Evolutionary conservation across 2,329 filamentous ascomycete genomes (phyloP).

Genomic region (Diplodia sapinea): DNA sequence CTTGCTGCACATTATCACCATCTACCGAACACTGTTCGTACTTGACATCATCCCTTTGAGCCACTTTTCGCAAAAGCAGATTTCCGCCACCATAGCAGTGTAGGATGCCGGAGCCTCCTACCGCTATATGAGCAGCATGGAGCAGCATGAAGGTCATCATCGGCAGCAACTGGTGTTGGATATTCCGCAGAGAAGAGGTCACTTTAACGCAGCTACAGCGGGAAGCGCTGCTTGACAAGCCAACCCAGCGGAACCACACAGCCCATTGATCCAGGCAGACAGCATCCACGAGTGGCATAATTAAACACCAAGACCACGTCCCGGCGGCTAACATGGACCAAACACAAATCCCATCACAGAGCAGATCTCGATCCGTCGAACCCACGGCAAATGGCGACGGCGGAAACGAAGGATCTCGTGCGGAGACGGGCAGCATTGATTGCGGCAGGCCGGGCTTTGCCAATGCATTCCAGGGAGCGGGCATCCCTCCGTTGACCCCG

Average conservation of each 20-base stretch:
- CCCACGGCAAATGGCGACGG: neutral
- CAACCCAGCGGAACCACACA: neutral
- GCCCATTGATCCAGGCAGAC: neutral
- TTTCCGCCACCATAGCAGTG: neutral
- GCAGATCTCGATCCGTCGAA: conserved; percentile 2
- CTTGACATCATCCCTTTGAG: neutral
- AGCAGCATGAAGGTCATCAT: neutral
- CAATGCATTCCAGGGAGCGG: conserved; percentile 10
- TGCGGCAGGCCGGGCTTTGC: neutral
- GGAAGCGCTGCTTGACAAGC: neutral
- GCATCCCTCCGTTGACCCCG: neutral
- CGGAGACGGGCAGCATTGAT: neutral
- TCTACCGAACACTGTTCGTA: neutral
- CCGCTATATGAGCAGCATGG: neutral
- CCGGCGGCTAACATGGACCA: conserved; percentile 2
- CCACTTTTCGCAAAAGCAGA: neutral
- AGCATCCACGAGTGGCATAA: conserved; percentile 4
- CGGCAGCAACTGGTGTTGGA: neutral
- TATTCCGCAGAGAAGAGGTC: neutral
- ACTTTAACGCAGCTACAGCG: conserved; percentile 5
- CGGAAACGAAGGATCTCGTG: neutral
- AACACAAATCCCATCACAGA: neutral
- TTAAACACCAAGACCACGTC: neutral
- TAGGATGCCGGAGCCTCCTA: neutral
- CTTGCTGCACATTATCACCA: neutral